Base-by-base conservation (phyloP, 2,329 filamentous ascomycete genomes). In the Fusarium xylarioides region DNA sequence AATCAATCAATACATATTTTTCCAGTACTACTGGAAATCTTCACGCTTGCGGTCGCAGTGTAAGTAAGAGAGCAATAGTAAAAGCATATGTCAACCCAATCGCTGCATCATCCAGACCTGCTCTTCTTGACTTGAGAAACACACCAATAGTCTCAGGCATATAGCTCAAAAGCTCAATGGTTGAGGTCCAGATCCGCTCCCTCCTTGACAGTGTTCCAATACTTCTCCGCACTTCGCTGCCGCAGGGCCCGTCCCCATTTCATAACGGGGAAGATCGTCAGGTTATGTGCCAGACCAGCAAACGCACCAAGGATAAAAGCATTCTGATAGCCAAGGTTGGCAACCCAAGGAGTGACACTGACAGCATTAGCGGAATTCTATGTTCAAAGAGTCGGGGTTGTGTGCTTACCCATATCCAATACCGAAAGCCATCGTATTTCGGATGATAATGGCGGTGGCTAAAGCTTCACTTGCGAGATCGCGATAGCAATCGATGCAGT, bases 1-100 rank as follows among this genome's bases (percentile, higher is more conserved):
- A 50, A 34, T 34, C 2, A 7, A 19, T 7, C 7, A 34, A 11
- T 1, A 50, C 4, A 19, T 50, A 4, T 7, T 14, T 7, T 7
- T 1, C n/a, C 19, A 5, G 5, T 23, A 19, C 8, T 4, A 7
- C 4, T 23, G 5, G 0, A 5, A 19, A 2, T 18, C 8, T 23
- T 11, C 8, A 19, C 11, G 11, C 5, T 18, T 18, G 7, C 10
- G 5, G 5, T 11, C 5, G 5, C 28, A 16, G 26, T 21, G 5
- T 21, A 28, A 11, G 18, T 10, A 18, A 19, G 12, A 15, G 8
- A 21, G 18, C 18, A 46, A 15, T 15, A 43, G n/a, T 15, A 23
- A 43, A 43, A 43, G 6, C 15, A 10, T 43, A 7, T 18, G 7
- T 15, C 0, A 14, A 14, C 23, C 16, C 18, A 18, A 28, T 19